Evolutionary conservation across 2,329 filamentous ascomycete species (phyloP).

Genomic region (Elsinoe australis): DNA sequence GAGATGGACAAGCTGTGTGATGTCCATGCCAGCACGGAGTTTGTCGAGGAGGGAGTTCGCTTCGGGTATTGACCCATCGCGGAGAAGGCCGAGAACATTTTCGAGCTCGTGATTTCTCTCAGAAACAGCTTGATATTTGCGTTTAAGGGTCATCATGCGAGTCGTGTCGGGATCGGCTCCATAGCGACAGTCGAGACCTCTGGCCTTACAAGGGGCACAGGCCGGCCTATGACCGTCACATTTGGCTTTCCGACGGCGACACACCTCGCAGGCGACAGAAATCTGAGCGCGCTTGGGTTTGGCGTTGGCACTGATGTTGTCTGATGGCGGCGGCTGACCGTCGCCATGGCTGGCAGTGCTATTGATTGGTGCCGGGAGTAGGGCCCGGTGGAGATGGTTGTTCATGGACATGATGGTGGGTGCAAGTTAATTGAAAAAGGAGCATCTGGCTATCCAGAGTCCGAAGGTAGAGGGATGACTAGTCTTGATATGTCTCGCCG

Average conservation of each 20-base stretch:
- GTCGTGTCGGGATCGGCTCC: constrained; percentile 3
- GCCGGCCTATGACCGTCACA: constrained; percentile 6
- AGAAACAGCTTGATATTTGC: constrained; percentile 8
- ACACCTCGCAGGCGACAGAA: constrained; percentile 14
- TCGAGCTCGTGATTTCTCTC: constrained; percentile 8
- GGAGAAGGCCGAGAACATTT: not conserved
- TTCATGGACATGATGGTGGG: not conserved
- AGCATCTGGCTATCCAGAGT: no score
- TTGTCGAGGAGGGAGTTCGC: not conserved
- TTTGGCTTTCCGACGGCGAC: constrained; percentile 13
- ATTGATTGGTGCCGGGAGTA: not conserved
- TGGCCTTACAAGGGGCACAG: constrained; percentile 4
- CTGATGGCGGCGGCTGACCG: not conserved
- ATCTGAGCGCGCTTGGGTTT: constrained; percentile 12
- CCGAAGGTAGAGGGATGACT: no score
- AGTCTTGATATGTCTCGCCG: not conserved
- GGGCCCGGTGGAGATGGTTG: not conserved
- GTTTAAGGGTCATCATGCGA: constrained; percentile 14
- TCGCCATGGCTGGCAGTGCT: not conserved
- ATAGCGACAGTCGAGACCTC: constrained; percentile 10
- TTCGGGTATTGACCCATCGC: not conserved
- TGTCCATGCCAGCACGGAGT: constrained; percentile 2
- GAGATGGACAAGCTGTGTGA: not conserved
- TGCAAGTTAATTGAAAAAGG: not conserved
- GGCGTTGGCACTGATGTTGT: not conserved